phyloP scores from a whole-genome alignment of 257 asterid genomes.

The Nicotiana benthamiana region DNA sequence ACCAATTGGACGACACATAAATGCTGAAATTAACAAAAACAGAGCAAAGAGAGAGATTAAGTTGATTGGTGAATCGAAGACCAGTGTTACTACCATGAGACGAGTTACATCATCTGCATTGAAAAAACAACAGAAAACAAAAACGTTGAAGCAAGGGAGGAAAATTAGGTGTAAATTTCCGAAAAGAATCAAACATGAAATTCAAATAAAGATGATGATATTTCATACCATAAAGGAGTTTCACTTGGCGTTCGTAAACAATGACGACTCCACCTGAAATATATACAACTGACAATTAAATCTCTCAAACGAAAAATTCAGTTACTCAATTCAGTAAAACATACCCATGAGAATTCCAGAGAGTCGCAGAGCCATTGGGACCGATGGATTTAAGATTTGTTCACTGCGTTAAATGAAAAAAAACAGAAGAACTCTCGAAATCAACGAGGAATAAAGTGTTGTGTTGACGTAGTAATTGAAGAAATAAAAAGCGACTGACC shows the following conservation, averaged over 20 bases:
- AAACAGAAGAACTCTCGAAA: not conserved
- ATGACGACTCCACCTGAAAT: constrained; percentile 85
- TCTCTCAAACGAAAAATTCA: not conserved
- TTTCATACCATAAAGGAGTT: constrained; percentile 64
- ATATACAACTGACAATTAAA: not conserved
- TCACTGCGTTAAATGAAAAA: constrained; percentile 34
- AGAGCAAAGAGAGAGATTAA: not conserved
- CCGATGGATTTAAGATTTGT: constrained; percentile 79
- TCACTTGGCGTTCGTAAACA: constrained; percentile 89
- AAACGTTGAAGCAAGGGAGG: not conserved
- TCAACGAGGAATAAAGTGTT: not conserved
- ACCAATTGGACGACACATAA: not conserved
- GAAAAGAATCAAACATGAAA: not conserved
- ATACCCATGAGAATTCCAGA: constrained; percentile 98
- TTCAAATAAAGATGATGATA: not conserved
- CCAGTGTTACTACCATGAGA: constrained; percentile 49
- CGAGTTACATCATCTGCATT: constrained; percentile 81
- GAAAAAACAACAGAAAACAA: not conserved
- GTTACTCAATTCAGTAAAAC: too few species aligned
- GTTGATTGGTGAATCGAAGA: not conserved
- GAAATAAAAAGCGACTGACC: constrained; percentile 25
- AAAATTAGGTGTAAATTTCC: not conserved
- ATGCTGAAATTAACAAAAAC: not conserved
- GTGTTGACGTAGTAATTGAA: not conserved
- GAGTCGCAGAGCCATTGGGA: constrained; percentile 95